phyloP scores from a whole-genome alignment of 108 stramenopile species.

The Nannochloropsis gaditana region DNA sequence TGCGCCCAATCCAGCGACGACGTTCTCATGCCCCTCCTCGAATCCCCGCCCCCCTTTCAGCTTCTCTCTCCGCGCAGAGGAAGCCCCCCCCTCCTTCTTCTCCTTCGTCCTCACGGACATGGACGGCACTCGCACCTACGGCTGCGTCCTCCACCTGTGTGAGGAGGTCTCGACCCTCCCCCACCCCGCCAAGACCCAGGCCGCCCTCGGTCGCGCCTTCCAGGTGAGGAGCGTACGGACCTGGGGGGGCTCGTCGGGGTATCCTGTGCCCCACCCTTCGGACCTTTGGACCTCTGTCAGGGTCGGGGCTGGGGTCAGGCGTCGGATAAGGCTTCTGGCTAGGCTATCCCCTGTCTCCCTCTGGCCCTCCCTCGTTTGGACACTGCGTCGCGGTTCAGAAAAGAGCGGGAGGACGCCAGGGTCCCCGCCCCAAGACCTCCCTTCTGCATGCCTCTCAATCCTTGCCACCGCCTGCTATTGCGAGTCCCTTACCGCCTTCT shows the following conservation, averaged over 20 bases:
- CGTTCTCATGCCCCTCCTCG: conserved; percentile 23
- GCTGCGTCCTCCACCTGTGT: conserved; percentile 1
- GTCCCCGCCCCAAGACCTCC: not conserved
- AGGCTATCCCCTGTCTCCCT: not conserved
- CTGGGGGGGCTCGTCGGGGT: not conserved
- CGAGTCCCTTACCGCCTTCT: not conserved
- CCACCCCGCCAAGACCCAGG: not conserved
- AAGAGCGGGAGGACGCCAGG: not conserved
- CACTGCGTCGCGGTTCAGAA: not conserved
- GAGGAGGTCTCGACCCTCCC: not conserved
- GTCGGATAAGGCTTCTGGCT: not conserved
- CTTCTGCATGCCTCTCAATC: not conserved
- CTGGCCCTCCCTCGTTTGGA: not conserved
- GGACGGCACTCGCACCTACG: conserved; percentile 42
- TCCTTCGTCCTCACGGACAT: conserved; percentile 69
- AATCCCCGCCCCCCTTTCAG: not conserved
- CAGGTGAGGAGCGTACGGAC: not conserved
- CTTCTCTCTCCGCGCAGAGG: conserved; percentile 22
- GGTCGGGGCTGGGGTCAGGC: not conserved
- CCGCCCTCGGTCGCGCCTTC: not conserved
- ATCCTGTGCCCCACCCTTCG: not conserved
- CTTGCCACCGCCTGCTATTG: no score
- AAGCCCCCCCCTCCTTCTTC: conserved; percentile 58
- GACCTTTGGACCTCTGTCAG: not conserved
- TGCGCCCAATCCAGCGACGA: not conserved